Evolutionary conservation across 2,329 filamentous ascomycete genomes (phyloP).

Genomic region (Furcasterigmium furcatum): DNA sequence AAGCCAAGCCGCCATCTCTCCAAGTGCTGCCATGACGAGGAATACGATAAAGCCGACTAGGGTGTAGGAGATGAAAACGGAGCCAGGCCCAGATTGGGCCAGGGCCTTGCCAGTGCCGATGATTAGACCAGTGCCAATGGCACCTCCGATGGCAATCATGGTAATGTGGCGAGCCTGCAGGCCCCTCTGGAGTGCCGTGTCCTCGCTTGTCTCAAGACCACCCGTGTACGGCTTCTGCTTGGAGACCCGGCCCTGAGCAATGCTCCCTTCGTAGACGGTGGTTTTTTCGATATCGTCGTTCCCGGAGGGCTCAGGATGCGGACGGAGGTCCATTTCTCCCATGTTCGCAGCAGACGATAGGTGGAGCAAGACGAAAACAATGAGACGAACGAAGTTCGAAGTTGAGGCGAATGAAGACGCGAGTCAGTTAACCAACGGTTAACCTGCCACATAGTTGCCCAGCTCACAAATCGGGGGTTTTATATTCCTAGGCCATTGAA

Average conservation of each 20-base stretch:
- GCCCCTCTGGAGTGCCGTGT: slow-evolving; percentile 46
- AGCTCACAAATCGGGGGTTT: too few species aligned
- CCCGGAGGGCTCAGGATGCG: too few species aligned
- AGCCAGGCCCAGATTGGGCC: slow-evolving; percentile 55
- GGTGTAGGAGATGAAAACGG: slow-evolving; percentile 69
- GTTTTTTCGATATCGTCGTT: too few species aligned
- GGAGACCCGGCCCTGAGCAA: slow-evolving; percentile 16
- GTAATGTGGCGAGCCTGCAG: slow-evolving; percentile 53
- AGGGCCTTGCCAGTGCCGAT: slow-evolving; percentile 62
- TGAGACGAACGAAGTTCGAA: too few species aligned
- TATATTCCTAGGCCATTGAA: too few species aligned
- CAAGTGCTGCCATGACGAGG: slow-evolving; percentile 76
- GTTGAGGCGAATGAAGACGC: too few species aligned
- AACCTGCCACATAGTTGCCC: too few species aligned
- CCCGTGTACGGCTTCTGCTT: slow-evolving; percentile 32
- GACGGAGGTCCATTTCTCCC: too few species aligned
- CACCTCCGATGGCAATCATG: slow-evolving; percentile 70
- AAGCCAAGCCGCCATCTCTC: slow-evolving; percentile 83
- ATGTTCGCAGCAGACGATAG: too few species aligned
- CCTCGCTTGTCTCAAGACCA: slow-evolving; percentile 45
- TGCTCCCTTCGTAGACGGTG: too few species aligned
- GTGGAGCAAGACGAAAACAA: too few species aligned
- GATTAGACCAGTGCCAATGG: slow-evolving; percentile 71
- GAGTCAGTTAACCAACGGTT: too few species aligned
- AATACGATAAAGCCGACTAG: slow-evolving; percentile 71